phyloP scores from a whole-genome alignment of 768 basidiomycete species.

The Saitozyma podzolica region DNA sequence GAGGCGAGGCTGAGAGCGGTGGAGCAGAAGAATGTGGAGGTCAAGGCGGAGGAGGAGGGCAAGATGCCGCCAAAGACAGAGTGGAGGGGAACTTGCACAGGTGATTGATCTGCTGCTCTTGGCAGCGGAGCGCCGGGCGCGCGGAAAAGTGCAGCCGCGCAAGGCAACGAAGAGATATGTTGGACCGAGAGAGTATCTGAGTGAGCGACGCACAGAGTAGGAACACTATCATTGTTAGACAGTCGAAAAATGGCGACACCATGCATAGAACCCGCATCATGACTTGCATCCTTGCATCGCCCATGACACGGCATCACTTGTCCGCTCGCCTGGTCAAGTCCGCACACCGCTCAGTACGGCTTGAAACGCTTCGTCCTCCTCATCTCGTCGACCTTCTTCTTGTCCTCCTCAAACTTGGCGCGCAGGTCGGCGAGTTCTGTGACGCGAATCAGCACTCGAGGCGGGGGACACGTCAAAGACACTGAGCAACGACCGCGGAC shows the following conservation, averaged over 20 bases:
- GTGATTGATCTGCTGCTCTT: conserved; percentile 4
- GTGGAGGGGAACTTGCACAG: conserved; percentile 39
- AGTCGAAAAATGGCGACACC: not conserved
- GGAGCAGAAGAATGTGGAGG: conserved; percentile 11
- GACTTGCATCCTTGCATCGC: too few relatives aligned
- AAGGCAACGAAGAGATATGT: too few relatives aligned
- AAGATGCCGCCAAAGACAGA: conserved; percentile 10
- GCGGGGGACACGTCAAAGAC: conserved; percentile 29
- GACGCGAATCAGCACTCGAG: conserved; percentile 3
- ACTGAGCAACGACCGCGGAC: not conserved
- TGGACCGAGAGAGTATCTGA: too few relatives aligned
- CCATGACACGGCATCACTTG: too few relatives aligned
- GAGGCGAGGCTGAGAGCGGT: conserved; percentile 35
- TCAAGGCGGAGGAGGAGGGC: not conserved
- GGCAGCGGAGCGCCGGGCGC: not conserved
- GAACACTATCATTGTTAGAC: not conserved
- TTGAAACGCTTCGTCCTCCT: conserved; percentile 79
- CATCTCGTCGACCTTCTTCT: conserved; percentile 75
- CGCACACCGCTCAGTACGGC: conserved; percentile 65
- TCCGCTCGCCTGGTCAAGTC: not conserved
- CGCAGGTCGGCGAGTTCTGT: conserved; percentile 65
- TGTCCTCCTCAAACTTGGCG: conserved; percentile 83
- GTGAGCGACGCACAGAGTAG: too few relatives aligned
- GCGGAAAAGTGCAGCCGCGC: too few relatives aligned
- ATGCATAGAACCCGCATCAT: not conserved